Evolutionary conservation across 2,329 filamentous ascomycete species (phyloP).

Genomic region (Aspergillus neotritici): DNA sequence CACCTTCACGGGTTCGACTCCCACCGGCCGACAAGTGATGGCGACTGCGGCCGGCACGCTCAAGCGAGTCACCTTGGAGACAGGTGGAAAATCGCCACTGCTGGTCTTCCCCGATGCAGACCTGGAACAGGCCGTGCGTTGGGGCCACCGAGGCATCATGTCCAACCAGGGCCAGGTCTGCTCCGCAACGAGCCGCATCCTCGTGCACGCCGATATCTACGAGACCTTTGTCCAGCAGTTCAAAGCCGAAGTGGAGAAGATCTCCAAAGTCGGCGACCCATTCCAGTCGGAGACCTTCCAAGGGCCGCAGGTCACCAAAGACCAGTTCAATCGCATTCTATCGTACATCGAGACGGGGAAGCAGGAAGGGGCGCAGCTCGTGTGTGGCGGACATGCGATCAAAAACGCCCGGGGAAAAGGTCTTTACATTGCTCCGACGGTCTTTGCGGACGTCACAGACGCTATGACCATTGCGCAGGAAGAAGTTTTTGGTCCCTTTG

Average conservation of each 20-base stretch:
- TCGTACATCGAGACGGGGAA: conserved; percentile 75
- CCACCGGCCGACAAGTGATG: conserved; percentile 69
- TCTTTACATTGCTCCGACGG: conserved; percentile 78
- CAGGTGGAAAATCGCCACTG: conserved; percentile 88
- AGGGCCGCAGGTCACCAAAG: conserved; percentile 23
- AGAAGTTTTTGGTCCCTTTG: conserved; percentile 90
- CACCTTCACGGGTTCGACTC: conserved; percentile 77
- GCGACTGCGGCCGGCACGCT: conserved; percentile 72
- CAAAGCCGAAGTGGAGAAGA: conserved; percentile 42
- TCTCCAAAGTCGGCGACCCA: conserved; percentile 36
- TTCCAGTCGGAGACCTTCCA: conserved; percentile 37
- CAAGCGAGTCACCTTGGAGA: conserved; percentile 79
- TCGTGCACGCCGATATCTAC: conserved; percentile 44
- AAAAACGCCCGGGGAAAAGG: conserved; percentile 67
- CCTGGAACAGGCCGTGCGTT: conserved; percentile 70
- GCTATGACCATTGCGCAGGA: conserved; percentile 75
- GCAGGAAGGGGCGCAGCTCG: conserved; percentile 69
- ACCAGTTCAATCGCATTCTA: conserved; percentile 12
- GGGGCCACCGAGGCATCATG: conserved; percentile 80
- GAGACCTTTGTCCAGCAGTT: conserved; percentile 49
- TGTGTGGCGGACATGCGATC: conserved; percentile 65
- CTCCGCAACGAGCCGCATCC: conserved; percentile 62
- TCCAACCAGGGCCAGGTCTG: conserved; percentile 89
- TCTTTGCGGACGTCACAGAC: conserved; percentile 73
- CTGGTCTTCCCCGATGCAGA: conserved; percentile 87